phyloP scores from a whole-genome alignment of 257 asterid genomes.

The Solanum chmielewskii region DNA sequence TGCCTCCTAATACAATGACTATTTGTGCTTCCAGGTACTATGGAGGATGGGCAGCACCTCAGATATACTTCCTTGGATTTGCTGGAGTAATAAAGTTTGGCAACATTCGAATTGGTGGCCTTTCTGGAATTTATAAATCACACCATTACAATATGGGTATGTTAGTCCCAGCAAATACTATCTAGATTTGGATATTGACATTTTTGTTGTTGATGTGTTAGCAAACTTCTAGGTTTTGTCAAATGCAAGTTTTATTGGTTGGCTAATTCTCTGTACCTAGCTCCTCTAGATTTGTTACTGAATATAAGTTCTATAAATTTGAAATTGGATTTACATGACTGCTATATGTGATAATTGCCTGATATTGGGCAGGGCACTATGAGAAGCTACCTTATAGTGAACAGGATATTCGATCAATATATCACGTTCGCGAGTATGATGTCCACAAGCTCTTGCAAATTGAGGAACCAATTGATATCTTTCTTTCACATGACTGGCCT shows the following conservation, averaged over 20 bases:
- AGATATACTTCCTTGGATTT: slow-evolving; percentile 86
- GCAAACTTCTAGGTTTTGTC: background rate
- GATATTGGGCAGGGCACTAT: slow-evolving; percentile 59
- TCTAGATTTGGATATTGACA: background rate
- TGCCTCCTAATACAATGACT: slow-evolving; percentile 9
- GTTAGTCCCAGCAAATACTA: background rate
- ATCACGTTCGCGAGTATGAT: slow-evolving; percentile 93
- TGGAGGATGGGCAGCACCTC: slow-evolving; percentile 98
- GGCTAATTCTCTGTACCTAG: background rate
- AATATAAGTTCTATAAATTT: background rate
- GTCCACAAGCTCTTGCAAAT: slow-evolving; percentile 87
- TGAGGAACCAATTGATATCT: slow-evolving; percentile 86
- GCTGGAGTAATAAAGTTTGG: slow-evolving; percentile 91
- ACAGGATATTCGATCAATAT: slow-evolving; percentile 70
- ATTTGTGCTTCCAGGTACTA: slow-evolving; percentile 51
- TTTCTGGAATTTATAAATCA: slow-evolving; percentile 79
- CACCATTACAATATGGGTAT: slow-evolving; percentile 59
- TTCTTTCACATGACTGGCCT: slow-evolving; percentile 99
- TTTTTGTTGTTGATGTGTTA: background rate
- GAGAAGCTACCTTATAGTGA: slow-evolving; percentile 80
- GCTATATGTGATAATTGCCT: background rate
- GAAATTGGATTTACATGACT: background rate
- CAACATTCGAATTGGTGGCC: slow-evolving; percentile 91
- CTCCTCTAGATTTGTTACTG: background rate
- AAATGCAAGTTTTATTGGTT: background rate